Conservation (phyloP, 2,329 filamentous ascomycete genomes). For the Trichoderma gracile region DNA sequence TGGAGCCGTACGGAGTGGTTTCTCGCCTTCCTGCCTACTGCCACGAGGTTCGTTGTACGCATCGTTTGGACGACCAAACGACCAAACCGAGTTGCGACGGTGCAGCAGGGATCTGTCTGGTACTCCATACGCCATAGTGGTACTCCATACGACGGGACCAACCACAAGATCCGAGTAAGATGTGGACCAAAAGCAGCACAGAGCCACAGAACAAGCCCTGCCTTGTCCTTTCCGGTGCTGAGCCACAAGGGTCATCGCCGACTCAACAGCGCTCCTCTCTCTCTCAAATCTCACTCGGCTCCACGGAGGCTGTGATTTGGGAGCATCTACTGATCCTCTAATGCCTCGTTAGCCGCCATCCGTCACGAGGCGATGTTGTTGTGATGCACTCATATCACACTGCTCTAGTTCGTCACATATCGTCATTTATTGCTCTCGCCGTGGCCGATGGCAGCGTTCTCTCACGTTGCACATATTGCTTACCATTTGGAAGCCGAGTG, state of each 20-base stretch:
- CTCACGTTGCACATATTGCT: background rate
- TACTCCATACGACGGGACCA: constrained; percentile 2
- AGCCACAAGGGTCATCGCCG: constrained; percentile 19
- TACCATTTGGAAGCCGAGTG: background rate
- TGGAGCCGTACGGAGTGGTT: background rate
- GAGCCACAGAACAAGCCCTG: constrained; percentile 8
- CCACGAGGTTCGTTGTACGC: background rate
- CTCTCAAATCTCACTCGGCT: constrained; percentile 10
- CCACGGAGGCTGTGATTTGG: constrained; percentile 6
- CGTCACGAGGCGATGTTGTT: constrained; percentile 7
- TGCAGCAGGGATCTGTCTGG: constrained; percentile 2
- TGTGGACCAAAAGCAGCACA: constrained; percentile 15
- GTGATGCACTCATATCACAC: constrained; percentile 1
- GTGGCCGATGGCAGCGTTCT: background rate
- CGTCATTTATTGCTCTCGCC: constrained; percentile 6
- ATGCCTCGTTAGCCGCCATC: constrained; percentile 16
- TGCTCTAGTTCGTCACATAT: constrained; percentile 2
- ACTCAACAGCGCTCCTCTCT: background rate
- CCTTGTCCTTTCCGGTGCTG: constrained; percentile 6
- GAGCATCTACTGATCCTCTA: background rate
- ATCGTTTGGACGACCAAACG: background rate
- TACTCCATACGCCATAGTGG: too few species aligned
- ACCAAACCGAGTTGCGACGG: too few species aligned
- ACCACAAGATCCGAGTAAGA: constrained; percentile 2
- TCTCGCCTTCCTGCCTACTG: background rate